phyloP scores from a whole-genome alignment of 139 green algal genomes.

The Chlorella sp. region DNA sequence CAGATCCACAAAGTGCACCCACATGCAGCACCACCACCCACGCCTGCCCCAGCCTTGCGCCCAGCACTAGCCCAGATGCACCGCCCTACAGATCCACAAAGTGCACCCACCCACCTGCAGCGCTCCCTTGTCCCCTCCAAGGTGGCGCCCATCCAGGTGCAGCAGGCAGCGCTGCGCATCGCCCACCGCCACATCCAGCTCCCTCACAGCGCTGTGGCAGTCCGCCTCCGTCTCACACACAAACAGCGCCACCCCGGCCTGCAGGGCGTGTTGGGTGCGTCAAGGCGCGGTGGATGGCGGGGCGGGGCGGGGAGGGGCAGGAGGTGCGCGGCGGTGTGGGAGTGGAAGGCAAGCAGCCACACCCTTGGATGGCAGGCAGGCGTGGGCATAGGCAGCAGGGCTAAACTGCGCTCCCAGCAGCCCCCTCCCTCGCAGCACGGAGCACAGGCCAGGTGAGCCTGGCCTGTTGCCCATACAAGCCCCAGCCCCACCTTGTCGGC shows the following conservation, averaged over 20 bases:
- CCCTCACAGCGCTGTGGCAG: neutral
- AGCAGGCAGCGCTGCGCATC: conserved; percentile 1
- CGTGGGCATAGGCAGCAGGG: neutral
- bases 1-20: too few species aligned
- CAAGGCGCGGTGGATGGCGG: neutral
- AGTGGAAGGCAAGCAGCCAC: neutral
- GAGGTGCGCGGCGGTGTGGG: too few species aligned
- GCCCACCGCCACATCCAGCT: conserved; percentile 6
- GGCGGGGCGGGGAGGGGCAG: neutral
- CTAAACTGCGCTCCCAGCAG: too few species aligned
- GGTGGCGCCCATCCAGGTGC: conserved; percentile 17
- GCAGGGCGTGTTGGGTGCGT: neutral
- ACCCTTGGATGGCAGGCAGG: too few species aligned
- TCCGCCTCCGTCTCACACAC: conserved; percentile 2
- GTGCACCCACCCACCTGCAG: neutral
- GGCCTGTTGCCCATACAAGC: neutral
- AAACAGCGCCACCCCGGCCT: conserved; percentile 24
- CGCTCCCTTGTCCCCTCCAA: neutral
- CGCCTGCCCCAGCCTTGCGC: too few species aligned
- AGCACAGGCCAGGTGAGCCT: neutral
- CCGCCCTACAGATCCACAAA: too few species aligned
- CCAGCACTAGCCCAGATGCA: neutral
- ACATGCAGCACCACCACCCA: too few species aligned
- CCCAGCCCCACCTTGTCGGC: neutral
- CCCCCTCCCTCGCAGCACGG: neutral